Base-by-base conservation (phyloP, 208 protist species). In the Acanthamoeba lugdunensis region DNA sequence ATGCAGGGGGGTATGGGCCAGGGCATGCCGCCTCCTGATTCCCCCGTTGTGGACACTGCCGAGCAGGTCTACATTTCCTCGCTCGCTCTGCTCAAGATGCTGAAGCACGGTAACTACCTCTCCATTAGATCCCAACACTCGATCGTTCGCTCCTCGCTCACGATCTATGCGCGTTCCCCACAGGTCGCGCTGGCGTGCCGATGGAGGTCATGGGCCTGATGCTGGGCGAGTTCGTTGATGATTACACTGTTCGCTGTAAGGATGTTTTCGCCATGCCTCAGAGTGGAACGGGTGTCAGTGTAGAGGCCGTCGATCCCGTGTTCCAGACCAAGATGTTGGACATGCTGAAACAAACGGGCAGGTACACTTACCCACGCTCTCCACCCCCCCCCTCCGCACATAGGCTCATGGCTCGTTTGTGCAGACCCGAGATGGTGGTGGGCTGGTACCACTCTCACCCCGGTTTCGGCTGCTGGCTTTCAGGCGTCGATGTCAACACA, bases 361-460 rank as follows among this genome's bases (percentile, higher is more conserved):
- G 96, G 91, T 90, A 25, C 25, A 45, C 37, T n/a, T n/a, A 41
- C 14, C 1, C 30, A 6, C 87, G 48, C 45, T 33, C 25, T 0
- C 6, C 1, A 33, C 28, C 41, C 18, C n/a, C 28, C 37, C 25
- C 58, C 25, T 11, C 67, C 67, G 79, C 54, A 5, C 30, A 30
- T 14, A 37, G 16, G 23, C 30, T 25, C 37, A 50, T 30, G 30
- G 7, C 18, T 82, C 25, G n/a, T 91, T 30, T 75, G 4, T 52
- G 50, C 54, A 97, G 98, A 63, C 97, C 98, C 65, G 99, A 99
- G 95, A 99, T 99, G 94, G 99, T 99, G 63, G 99, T 99, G 37
- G 99, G 99, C 18, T 99, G 99, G 99, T 99, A 99, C 97, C 99
- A 99, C 95, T 99, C 98, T 89, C 99, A 99, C 96, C 99, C 99